A percentile compares a stretch with the other conserved stretches of the same genome.
Evolutionary conservation across 352 stramenopile genomes (phyloP).

Genomic region (Globisporangium abappressorium): DNA sequence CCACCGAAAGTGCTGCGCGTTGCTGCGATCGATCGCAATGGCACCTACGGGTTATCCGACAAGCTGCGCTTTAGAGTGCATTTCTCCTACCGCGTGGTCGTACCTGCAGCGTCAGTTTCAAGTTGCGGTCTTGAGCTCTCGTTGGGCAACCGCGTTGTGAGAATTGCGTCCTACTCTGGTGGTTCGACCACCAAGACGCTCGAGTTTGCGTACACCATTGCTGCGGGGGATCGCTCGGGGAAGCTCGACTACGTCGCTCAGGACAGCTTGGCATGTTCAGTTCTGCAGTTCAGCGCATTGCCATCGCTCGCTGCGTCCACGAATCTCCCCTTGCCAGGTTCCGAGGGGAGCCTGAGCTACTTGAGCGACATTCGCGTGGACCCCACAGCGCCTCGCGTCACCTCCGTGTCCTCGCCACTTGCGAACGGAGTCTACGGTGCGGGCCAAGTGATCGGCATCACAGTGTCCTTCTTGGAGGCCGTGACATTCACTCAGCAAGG

Average conservation of each 20-base stretch:
- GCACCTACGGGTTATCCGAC: constrained; percentile 46
- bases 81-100: constrained; percentile 57
- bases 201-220: constrained; percentile 57
- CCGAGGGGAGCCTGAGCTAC: constrained; percentile 37
- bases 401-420: constrained; percentile 43
- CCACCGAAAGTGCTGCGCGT: constrained; percentile 41
- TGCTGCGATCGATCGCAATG: constrained; percentile 25
- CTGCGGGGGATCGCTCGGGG: constrained; percentile 37
- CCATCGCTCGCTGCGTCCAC: constrained; percentile 41
- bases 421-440: constrained; percentile 56
- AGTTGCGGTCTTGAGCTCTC: constrained; percentile 43
- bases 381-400: constrained; percentile 33
- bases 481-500: constrained; percentile 27
- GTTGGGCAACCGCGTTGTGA: constrained; percentile 29
- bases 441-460: constrained; percentile 51
- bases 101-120: constrained; percentile 1
- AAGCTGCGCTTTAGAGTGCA: constrained; percentile 34
- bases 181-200: constrained; percentile 44
- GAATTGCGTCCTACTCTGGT: constrained; percentile 41
- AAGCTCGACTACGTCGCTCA: constrained; percentile 48
- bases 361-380: constrained; percentile 42
- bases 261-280: constrained; percentile 37
- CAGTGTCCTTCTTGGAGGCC: constrained; percentile 51
- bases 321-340: constrained; percentile 40
- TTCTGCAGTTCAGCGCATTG: constrained; percentile 47